Base-by-base conservation (phyloP, 75 land plant genomes). In the Adiantum capillusveneris region DNA sequence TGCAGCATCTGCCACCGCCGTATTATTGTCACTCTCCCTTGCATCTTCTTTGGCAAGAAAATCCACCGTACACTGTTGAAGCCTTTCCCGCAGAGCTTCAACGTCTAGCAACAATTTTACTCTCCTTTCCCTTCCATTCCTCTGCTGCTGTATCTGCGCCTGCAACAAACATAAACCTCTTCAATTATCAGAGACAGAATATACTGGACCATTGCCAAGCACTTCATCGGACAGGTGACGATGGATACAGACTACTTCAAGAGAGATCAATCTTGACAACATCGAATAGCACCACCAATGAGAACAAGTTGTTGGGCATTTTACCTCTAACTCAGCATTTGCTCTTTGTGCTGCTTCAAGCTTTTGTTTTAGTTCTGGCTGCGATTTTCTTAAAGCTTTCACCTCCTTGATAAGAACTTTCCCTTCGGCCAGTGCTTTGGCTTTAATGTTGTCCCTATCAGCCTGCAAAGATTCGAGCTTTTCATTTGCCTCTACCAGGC, bases 1-100 rank as follows among this genome's bases (percentile, higher is more conserved):
- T 18, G 79, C 54, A 46, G 87, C 88, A 71, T 94, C 98, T 36
- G 77, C 63, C 11, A 74, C 20, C 11, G 78, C 77, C 11, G 82
- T 59, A 34, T 80, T 45, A 30, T 81, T 77, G 17, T 77, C 51
- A 39, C 39, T 71, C 30, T 76, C 62, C 50, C 67, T 83, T 54
- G 84, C 88, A 61, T 87, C 84, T 48, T 79, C 85, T 48, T 81
- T 81, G 0, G 70, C 58, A 34, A 77, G 74, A 34, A 79, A 71
- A 74, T 86, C 81, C 42, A 86, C 87, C 59, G 78, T 86, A 62
- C 96, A 94, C 61, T 89, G 97, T 69, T 75, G 83, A 49, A 94
- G 79, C 56, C 90, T 69, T 29, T 63, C 46, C 25, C 72, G 77
- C 65, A 94, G 83, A 64, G 77, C 60, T 62, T 59, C 69, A 61